Conservation (phyloP, 2,329 filamentous ascomycete species). For the Xylaria sp. region DNA sequence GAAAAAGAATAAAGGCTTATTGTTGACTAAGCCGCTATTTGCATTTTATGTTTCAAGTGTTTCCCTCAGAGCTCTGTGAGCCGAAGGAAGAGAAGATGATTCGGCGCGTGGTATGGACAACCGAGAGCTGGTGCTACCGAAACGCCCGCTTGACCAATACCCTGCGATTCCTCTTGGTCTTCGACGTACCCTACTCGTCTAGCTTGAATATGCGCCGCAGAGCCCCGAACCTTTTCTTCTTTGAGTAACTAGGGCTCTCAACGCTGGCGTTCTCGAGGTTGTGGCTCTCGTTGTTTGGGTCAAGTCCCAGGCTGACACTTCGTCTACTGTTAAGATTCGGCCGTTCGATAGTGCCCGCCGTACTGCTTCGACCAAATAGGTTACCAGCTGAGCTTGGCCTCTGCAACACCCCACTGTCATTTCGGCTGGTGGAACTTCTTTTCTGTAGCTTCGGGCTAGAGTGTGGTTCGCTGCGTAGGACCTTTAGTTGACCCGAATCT, state of each 20-base stretch:
- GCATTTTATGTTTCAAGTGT: background rate
- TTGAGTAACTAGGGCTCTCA: constrained; percentile 46
- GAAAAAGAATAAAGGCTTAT: background rate
- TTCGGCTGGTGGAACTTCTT: constrained; percentile 51
- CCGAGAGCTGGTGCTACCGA: constrained; percentile 11
- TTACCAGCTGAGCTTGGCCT: constrained; percentile 47
- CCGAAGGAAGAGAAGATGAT: background rate
- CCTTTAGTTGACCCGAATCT: constrained; percentile 62
- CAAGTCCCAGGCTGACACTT: constrained; percentile 46
- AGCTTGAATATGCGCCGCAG: constrained; percentile 67
- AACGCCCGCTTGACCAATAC: constrained; percentile 38
- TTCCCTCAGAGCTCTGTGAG: background rate
- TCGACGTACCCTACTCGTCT: constrained; percentile 56
- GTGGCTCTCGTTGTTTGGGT: constrained; percentile 35
- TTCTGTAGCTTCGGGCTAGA: constrained; percentile 59
- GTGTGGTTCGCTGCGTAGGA: constrained; percentile 52
- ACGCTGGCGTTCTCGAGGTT: constrained; percentile 36
- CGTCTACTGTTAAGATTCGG: constrained; percentile 39
- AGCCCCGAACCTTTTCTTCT: constrained; percentile 67
- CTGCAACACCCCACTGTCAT: constrained; percentile 61
- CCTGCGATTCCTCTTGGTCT: constrained; percentile 32
- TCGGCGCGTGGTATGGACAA: background rate
- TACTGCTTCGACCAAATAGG: constrained; percentile 35
- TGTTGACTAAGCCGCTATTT: background rate
- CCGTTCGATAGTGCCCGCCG: constrained; percentile 25